A percentile compares a stretch with the other conserved stretches of the same genome.
phyloP scores from a whole-genome alignment of 2,329 filamentous ascomycete species.

The Fusarium beomiforme region DNA sequence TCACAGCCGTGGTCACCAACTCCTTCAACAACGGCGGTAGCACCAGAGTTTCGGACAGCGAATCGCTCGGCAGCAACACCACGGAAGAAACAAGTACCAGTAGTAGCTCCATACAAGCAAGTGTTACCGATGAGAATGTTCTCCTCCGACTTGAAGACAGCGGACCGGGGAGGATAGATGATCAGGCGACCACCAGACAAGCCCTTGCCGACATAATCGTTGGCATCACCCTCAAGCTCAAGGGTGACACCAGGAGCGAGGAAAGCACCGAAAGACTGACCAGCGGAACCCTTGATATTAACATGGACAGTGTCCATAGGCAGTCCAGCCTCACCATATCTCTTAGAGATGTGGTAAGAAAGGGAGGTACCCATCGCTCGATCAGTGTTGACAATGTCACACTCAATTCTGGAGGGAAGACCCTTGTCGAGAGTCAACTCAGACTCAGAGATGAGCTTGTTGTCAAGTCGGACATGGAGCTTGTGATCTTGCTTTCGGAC shows the following conservation, averaged over 20 bases:
- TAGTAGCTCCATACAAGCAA: conserved; percentile 93
- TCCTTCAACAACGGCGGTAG: conserved; percentile 94
- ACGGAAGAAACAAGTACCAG: conserved; percentile 94
- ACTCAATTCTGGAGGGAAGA: conserved; percentile 91
- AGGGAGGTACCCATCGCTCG: conserved; percentile 92
- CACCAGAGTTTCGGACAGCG: conserved; percentile 95
- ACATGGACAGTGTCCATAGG: conserved; percentile 94
- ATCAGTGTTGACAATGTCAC: conserved; percentile 96
- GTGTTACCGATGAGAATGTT: conserved; percentile 94
- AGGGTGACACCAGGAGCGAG: conserved; percentile 92
- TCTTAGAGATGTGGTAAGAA: conserved; percentile 94
- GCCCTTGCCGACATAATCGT: conserved; percentile 97
- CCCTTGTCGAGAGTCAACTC: conserved; percentile 96
- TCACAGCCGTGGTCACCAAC: conserved; percentile 96
- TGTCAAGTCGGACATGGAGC: conserved; percentile 91
- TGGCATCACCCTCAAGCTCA: conserved; percentile 94
- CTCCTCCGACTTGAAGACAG: conserved; percentile 95
- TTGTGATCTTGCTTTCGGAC: conserved; percentile 97
- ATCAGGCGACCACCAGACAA: conserved; percentile 93
- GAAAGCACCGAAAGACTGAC: conserved; percentile 96
- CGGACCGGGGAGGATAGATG: conserved; percentile 88
- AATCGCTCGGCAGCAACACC: conserved; percentile 97
- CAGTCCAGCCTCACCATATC: conserved; percentile 87
- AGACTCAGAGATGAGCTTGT: conserved; percentile 96
- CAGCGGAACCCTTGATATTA: conserved; percentile 95